phyloP scores from a whole-genome alignment of 306 rosid genomes.

The Notholithocarpus densiflorus region DNA sequence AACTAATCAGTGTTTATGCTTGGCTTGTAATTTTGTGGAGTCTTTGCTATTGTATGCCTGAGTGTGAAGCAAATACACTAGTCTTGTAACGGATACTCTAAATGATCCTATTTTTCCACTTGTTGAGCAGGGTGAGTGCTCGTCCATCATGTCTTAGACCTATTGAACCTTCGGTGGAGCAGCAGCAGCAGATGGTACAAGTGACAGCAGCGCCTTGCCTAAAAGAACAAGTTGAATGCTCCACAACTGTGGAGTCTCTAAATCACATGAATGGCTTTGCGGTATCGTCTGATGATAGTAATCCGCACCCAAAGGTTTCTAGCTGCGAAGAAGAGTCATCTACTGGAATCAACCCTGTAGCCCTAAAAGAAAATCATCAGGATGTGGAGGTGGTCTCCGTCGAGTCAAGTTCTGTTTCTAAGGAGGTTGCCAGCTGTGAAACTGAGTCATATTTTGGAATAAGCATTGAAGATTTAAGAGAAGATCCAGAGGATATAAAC shows the following conservation, averaged over 20 bases:
- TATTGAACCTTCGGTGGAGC: constrained; percentile 40
- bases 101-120: constrained; percentile 19
- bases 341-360: constrained; percentile 25
- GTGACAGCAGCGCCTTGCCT: constrained; percentile 28
- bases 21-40: not conserved
- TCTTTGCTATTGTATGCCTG: not conserved
- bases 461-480: constrained; percentile 23
- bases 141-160: constrained; percentile 58
- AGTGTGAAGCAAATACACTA: not conserved
- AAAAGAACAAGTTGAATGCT: constrained; percentile 40
- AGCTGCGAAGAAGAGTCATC: constrained; percentile 25
- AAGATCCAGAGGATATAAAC: constrained; percentile 13
- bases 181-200: constrained; percentile 29
- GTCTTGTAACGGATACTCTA: constrained; percentile 4
- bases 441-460: constrained; percentile 27
- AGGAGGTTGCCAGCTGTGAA: constrained; percentile 26
- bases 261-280: constrained; percentile 18
- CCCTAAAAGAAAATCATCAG: constrained; percentile 25
- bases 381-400: constrained; percentile 24
- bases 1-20: not conserved
- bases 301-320: constrained; percentile 31
- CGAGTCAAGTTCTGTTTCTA: constrained; percentile 22
- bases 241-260: constrained; percentile 22
- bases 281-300: constrained; percentile 27
- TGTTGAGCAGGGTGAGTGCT: constrained; percentile 53